Evolutionary conservation across 1,284 basidiomycete genomes (phyloP).

Genomic region (Lignosus rhinocerotis): DNA sequence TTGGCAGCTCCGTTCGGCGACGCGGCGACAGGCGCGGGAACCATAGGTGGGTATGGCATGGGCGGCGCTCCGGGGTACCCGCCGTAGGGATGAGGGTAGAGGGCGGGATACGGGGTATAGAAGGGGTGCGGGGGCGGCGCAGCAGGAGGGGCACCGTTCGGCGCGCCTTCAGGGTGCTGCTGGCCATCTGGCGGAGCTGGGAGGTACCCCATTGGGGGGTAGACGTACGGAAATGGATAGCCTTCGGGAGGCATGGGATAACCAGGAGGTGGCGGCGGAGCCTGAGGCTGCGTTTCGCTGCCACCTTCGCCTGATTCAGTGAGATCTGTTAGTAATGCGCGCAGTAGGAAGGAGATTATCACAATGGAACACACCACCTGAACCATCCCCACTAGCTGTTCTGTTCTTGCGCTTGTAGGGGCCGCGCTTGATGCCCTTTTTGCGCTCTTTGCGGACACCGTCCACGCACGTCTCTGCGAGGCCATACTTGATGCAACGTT

Average conservation of each 20-base stretch:
- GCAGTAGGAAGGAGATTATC: conserved; percentile 31
- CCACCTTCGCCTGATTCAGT: conserved; percentile 20
- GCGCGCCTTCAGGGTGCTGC: conserved; percentile 29
- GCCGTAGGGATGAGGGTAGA: conserved; percentile 22
- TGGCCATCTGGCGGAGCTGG: conserved; percentile 41
- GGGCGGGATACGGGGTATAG: conserved; percentile 29
- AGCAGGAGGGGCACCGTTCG: conserved; percentile 28
- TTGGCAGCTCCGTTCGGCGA: conserved; percentile 15
- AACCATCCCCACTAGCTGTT: conserved; percentile 26
- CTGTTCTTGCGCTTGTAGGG: conserved; percentile 82
- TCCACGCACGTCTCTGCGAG: conserved; percentile 70
- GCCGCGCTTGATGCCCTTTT: conserved; percentile 84
- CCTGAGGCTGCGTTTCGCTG: conserved; percentile 27
- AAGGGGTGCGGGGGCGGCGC: conserved; percentile 27
- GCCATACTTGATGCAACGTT: conserved; percentile 81
- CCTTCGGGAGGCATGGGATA: conserved; percentile 50
- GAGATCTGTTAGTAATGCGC: conserved; percentile 14
- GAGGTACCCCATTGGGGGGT: conserved; percentile 32
- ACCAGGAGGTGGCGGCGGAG: conserved; percentile 32
- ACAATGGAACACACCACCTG: conserved; percentile 3
- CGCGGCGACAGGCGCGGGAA: conserved; percentile 20
- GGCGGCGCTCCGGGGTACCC: conserved; percentile 30
- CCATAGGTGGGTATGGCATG: conserved; percentile 26
- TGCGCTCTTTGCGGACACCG: conserved; percentile 78
- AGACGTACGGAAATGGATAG: conserved; percentile 58